Evolutionary conservation across 2,329 filamentous ascomycete species (phyloP).

Genomic region (Xylaria sp.): DNA sequence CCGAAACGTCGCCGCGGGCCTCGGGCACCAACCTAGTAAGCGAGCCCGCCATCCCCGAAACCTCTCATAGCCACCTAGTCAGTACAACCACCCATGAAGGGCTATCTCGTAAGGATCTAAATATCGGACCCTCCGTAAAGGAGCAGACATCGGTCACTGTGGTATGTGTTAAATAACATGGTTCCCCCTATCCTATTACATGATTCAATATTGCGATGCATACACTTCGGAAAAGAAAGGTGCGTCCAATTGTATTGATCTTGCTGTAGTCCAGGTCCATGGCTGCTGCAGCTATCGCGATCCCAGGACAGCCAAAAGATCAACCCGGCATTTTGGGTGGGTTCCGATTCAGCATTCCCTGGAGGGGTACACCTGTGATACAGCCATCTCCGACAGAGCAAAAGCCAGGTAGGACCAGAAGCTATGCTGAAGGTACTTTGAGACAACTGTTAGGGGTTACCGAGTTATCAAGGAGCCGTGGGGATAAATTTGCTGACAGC

Average conservation of each 20-base stretch:
- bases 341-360: conserved; percentile 54
- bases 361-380: conserved; percentile 41
- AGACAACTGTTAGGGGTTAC: conserved; percentile 55
- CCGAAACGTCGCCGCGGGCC: conserved; percentile 7
- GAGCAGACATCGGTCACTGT: conserved; percentile 17
- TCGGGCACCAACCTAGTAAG: conserved; percentile 54
- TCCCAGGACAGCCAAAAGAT: conserved; percentile 32
- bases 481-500: conserved; percentile 6
- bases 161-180: conserved; percentile 7
- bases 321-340: conserved; percentile 43
- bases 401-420: conserved; percentile 39
- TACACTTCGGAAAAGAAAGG: neutral
- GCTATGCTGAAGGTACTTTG: conserved; percentile 62
- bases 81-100: conserved; percentile 14
- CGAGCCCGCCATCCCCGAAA: conserved; percentile 62
- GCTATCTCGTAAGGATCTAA: neutral
- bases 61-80: conserved; percentile 49
- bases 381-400: conserved; percentile 20
- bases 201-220: neutral
- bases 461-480: conserved; percentile 27
- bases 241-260: conserved; percentile 10
- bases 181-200: neutral
- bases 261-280: conserved; percentile 35
- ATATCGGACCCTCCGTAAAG: neutral
- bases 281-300: conserved; percentile 37